Evolutionary conservation across 1,139 yeast species (phyloP).

Genomic region (Kodamaea derodonti): DNA sequence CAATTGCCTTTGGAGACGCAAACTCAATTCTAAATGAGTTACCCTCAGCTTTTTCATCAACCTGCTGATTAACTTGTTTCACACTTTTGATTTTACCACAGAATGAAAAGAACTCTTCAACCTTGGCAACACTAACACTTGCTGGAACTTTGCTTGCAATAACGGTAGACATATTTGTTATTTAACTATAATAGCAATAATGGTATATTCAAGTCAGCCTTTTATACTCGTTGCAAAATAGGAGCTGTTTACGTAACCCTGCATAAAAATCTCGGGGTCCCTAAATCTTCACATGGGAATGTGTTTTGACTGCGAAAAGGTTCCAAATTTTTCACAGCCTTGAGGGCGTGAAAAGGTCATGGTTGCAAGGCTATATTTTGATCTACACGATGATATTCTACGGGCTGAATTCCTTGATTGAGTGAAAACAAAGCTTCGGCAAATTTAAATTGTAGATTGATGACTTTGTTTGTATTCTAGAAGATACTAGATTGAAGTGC

Average conservation of each 20-base stretch:
- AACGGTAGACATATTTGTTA: slow-evolving; percentile 36
- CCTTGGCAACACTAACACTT: slow-evolving; percentile 49
- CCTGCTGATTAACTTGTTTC: slow-evolving; percentile 27
- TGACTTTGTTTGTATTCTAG: no score
- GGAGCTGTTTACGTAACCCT: not conserved
- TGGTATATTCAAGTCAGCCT: no score
- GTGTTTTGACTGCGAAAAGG: not conserved
- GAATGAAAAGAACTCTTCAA: slow-evolving; percentile 68
- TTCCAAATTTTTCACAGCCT: slow-evolving; percentile 1
- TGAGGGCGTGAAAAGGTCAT: not conserved
- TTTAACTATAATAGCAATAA: not conserved
- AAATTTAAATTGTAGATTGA: no score
- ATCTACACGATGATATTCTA: no score
- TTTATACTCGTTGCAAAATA: not conserved
- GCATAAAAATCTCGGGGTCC: not conserved
- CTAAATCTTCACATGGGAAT: not conserved
- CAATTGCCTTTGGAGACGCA: slow-evolving; percentile 57
- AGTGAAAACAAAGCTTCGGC: no score
- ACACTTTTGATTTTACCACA: slow-evolving; percentile 65
- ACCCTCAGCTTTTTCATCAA: slow-evolving; percentile 24
- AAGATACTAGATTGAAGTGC: no score
- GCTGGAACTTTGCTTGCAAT: slow-evolving; percentile 61
- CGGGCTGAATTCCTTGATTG: no score
- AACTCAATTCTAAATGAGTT: slow-evolving; percentile 50
- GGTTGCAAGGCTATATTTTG: no score